Percentiles rank a stretch among this genome's conserved stretches.
phyloP scores from a whole-genome alignment of 192 early-diverging fungal genomes.

The Thamnidium elegans region DNA sequence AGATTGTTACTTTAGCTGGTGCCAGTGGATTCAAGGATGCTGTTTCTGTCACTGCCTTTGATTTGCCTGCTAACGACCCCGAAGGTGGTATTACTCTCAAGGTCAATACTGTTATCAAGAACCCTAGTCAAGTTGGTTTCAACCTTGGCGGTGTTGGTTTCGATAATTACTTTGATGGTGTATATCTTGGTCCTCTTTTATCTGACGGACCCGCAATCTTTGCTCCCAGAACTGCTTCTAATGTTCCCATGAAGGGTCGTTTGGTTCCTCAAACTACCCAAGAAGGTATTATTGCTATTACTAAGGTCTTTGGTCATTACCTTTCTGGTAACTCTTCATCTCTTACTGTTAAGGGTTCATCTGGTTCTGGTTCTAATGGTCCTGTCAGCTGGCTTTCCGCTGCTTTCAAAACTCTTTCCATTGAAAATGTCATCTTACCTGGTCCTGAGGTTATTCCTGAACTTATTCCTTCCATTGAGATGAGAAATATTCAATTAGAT shows the following conservation, averaged over 20 bases:
- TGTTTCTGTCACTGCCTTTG: slow-evolving; percentile 44
- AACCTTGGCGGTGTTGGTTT: slow-evolving; percentile 46
- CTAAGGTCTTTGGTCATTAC: slow-evolving; percentile 47
- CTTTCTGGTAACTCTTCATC: slow-evolving; percentile 38
- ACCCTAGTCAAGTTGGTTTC: slow-evolving; percentile 55
- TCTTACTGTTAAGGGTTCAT: slow-evolving; percentile 31
- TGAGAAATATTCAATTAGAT: slow-evolving; percentile 44
- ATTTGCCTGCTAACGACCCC: slow-evolving; percentile 55
- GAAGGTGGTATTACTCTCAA: slow-evolving; percentile 60
- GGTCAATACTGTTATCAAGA: slow-evolving; percentile 60
- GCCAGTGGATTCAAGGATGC: slow-evolving; percentile 46
- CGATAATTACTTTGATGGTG: slow-evolving; percentile 40
- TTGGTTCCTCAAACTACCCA: slow-evolving; percentile 48
- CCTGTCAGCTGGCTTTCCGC: slow-evolving; percentile 37
- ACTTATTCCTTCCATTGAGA: slow-evolving; percentile 36
- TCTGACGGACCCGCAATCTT: slow-evolving; percentile 37
- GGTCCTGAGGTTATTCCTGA: slow-evolving; percentile 34
- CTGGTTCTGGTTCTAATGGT: slow-evolving; percentile 32
- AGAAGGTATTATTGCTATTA: slow-evolving; percentile 44
- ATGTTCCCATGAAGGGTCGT: slow-evolving; percentile 49
- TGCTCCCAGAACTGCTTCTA: slow-evolving; percentile 27
- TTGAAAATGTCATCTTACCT: slow-evolving; percentile 34
- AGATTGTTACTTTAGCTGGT: slow-evolving; percentile 47
- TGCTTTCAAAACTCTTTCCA: slow-evolving; percentile 45
- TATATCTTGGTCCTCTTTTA: slow-evolving; percentile 48